Conservation (phyloP, 108 stramenopile species). For the Nitzschia inconspicua region DNA sequence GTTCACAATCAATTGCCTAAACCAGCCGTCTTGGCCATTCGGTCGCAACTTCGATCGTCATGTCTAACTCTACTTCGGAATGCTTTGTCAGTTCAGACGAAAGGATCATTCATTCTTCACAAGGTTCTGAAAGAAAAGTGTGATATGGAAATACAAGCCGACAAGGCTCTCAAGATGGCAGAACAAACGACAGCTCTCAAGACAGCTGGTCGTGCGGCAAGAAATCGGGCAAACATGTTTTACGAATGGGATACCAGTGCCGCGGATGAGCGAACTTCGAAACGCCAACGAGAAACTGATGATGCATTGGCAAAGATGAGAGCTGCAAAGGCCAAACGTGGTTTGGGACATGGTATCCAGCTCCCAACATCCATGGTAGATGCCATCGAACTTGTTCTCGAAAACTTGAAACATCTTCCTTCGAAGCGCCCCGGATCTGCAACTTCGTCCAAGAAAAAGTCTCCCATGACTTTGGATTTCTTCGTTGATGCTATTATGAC, state of each 20-base stretch:
- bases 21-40: conserved; percentile 45
- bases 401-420: conserved; percentile 70
- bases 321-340: conserved; percentile 77
- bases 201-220: conserved; percentile 84
- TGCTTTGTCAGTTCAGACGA: conserved; percentile 73
- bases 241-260: conserved; percentile 83
- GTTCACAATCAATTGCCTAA: conserved; percentile 13
- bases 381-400: conserved; percentile 75
- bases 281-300: conserved; percentile 79
- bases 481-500: conserved; percentile 83
- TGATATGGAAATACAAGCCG: conserved; percentile 82
- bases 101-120: conserved; percentile 51
- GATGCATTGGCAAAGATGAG: conserved; percentile 79
- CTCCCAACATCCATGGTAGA: conserved; percentile 77
- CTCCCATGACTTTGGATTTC: conserved; percentile 57
- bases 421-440: conserved; percentile 41
- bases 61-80: conserved; percentile 81
- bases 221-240: conserved; percentile 77
- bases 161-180: conserved; percentile 78
- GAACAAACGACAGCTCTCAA: conserved; percentile 68
- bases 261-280: conserved; percentile 42
- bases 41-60: conserved; percentile 66
- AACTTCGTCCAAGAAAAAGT: conserved; percentile 39
- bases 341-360: conserved; percentile 86
- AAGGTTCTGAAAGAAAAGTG: conserved; percentile 46